Evolutionary conservation across 176 grass and related monocot species (phyloP).

Genomic region (Chrysopogon serrulatus): DNA sequence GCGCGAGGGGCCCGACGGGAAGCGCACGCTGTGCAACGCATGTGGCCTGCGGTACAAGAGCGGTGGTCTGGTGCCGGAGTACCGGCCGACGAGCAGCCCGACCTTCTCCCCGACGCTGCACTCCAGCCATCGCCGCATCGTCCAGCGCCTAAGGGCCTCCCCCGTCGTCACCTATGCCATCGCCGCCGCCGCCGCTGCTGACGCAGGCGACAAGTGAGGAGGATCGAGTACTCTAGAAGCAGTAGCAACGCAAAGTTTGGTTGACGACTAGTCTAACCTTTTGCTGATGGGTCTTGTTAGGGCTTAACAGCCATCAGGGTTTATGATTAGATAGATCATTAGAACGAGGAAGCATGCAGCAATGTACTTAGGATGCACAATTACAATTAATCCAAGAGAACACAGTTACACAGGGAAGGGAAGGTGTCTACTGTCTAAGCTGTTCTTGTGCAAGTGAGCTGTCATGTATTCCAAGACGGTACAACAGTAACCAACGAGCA

Average conservation of each 20-base stretch:
- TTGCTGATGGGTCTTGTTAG: not conserved
- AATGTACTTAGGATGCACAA: not conserved
- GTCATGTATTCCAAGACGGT: no score
- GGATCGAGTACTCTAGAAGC: not conserved
- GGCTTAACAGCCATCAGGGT: not conserved
- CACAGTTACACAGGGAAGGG: no score
- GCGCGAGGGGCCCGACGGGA: conserved; percentile 44
- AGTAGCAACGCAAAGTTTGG: not conserved
- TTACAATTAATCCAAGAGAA: not conserved
- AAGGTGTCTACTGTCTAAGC: no score
- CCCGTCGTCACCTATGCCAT: not conserved
- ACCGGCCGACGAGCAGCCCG: conserved; percentile 48
- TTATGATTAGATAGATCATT: not conserved
- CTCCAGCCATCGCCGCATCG: conserved; percentile 47
- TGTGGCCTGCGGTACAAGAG: conserved; percentile 48
- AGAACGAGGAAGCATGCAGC: not conserved
- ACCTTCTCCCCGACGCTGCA: conserved; percentile 48
- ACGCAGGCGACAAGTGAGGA: not conserved
- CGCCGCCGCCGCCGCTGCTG: not conserved
- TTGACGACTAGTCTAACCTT: not conserved
- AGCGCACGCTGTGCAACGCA: conserved; percentile 52
- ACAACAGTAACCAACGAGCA: no score
- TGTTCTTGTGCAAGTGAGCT: no score
- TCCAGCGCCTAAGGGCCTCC: conserved; percentile 6
- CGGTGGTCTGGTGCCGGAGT: no score